A percentile compares a stretch with the other conserved stretches of the same genome.
Evolutionary conservation across 2,329 filamentous ascomycete genomes (phyloP).

Genomic region (Sarocladium brachiariae): DNA sequence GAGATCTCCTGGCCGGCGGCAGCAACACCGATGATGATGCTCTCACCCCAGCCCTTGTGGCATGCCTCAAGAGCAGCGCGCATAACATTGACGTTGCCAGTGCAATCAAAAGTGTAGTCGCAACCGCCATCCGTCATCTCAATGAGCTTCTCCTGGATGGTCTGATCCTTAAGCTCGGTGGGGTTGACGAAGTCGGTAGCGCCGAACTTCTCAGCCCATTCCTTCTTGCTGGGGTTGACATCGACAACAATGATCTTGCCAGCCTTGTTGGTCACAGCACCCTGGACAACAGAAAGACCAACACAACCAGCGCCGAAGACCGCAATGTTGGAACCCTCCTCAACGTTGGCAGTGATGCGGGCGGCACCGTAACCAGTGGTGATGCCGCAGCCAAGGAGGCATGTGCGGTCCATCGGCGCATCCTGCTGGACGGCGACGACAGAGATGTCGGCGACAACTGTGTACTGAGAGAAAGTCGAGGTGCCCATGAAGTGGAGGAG

Average conservation of each 20-base stretch:
- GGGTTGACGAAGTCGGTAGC: conserved; percentile 98
- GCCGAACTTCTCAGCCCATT: conserved; percentile 89
- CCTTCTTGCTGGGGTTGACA: conserved; percentile 84
- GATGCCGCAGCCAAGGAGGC: conserved; percentile 94
- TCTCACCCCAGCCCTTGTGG: conserved; percentile 99
- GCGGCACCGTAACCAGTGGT: conserved; percentile 97
- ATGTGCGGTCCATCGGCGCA: conserved; percentile 92
- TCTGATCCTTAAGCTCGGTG: conserved; percentile 67
- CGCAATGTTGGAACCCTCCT: conserved; percentile 82
- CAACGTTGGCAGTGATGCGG: conserved; percentile 84
- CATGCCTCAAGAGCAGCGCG: conserved; percentile 91
- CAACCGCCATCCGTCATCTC: conserved; percentile 98
- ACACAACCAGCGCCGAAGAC: conserved; percentile 96
- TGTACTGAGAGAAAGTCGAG: conserved; percentile 98
- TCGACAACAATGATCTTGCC: conserved; percentile 66
- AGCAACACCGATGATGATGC: conserved; percentile 95
- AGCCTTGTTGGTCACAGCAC: conserved; percentile 78
- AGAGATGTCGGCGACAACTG: conserved; percentile 96
- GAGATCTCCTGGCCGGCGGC: conserved; percentile 93
- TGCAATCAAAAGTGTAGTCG: conserved; percentile 99
- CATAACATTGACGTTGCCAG: conserved; percentile 95
- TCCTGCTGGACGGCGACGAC: conserved; percentile 88
- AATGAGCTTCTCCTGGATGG: conserved; percentile 83
- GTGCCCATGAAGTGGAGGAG: conserved; percentile 99
- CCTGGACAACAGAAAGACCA: conserved; percentile 90